phyloP scores from a whole-genome alignment of 768 basidiomycete genomes.

The Daedalea quercina region DNA sequence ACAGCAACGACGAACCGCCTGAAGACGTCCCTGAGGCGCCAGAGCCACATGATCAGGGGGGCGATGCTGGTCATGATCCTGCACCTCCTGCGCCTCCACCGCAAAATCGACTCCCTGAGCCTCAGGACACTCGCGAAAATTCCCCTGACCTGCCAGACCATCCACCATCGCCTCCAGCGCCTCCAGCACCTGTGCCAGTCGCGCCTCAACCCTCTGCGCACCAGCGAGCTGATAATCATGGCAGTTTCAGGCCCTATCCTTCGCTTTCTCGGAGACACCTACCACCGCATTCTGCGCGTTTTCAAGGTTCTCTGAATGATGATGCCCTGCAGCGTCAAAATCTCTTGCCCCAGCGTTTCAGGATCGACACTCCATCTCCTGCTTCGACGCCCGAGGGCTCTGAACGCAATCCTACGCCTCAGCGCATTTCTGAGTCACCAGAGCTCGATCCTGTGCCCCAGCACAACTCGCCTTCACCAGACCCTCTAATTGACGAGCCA shows the following conservation, averaged over 20 bases:
- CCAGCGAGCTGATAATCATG: neutral
- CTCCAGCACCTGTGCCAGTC: too few relatives aligned
- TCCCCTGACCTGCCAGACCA: too few relatives aligned
- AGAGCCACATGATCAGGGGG: conserved; percentile 5
- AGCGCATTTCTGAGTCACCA: neutral
- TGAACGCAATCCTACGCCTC: neutral
- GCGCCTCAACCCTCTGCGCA: too few relatives aligned
- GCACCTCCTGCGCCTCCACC: conserved; percentile 6
- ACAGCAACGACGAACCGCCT: neutral
- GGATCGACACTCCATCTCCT: conserved; percentile 2
- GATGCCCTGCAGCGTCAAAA: too few relatives aligned
- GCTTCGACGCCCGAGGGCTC: neutral
- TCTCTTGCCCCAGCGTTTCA: too few relatives aligned
- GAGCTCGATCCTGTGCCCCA: neutral
- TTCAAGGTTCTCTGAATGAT: too few relatives aligned
- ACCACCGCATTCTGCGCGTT: too few relatives aligned
- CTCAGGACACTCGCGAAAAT: conserved; percentile 1
- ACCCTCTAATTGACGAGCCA: neutral
- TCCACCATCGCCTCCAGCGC: too few relatives aligned
- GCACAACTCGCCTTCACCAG: neutral
- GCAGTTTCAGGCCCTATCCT: neutral
- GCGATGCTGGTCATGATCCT: conserved; percentile 7
- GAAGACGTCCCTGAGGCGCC: neutral
- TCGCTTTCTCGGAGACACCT: conserved; percentile 2
- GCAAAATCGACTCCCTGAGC: conserved; percentile 1